These are phyloP conservation scores for Penicillium nordicum DNA, from an alignment of 2,329 filamentous ascomycete species.

Conservation along the genomic window DNA sequence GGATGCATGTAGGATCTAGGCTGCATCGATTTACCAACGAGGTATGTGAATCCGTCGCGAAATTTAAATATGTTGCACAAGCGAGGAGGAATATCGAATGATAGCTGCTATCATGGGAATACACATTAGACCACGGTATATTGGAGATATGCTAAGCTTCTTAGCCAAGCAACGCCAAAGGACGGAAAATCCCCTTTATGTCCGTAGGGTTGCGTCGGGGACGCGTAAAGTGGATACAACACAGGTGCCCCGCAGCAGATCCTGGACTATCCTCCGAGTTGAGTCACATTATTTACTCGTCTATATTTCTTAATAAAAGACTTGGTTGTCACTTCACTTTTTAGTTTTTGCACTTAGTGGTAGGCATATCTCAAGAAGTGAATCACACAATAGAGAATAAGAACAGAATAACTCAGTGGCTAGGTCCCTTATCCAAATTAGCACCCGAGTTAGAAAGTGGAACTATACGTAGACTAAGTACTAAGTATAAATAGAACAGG, in stretches of 20 bases:
- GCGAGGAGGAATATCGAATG: not conserved
- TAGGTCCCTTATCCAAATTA: not conserved
- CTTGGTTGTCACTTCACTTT: not conserved
- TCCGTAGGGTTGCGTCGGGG: not conserved
- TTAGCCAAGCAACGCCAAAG: not conserved
- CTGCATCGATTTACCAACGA: not conserved
- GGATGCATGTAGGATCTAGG: not conserved
- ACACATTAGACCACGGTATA: not conserved
- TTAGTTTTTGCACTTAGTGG: not conserved
- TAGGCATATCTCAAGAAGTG: not conserved
- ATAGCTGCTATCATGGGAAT: too few relatives aligned
- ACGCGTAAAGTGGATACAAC: not conserved
- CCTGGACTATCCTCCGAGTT: not conserved
- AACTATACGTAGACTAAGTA: not conserved
- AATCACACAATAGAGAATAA: not conserved
- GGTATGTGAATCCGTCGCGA: not conserved
- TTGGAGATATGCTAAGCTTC: not conserved
- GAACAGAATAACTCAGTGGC: not conserved
- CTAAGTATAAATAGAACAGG: not conserved
- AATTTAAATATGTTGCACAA: not conserved
- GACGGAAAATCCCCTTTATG: not conserved
- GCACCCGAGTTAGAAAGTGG: not conserved
- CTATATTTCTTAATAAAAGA: not conserved
- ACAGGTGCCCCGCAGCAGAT: not conserved
- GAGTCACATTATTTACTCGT: not conserved